Percentiles rank a stretch among this genome's conserved stretches.
These are phyloP conservation scores for Huntiella abstrusa DNA, from an alignment of 2,329 filamentous ascomycete species.

Conservation along the genomic window DNA sequence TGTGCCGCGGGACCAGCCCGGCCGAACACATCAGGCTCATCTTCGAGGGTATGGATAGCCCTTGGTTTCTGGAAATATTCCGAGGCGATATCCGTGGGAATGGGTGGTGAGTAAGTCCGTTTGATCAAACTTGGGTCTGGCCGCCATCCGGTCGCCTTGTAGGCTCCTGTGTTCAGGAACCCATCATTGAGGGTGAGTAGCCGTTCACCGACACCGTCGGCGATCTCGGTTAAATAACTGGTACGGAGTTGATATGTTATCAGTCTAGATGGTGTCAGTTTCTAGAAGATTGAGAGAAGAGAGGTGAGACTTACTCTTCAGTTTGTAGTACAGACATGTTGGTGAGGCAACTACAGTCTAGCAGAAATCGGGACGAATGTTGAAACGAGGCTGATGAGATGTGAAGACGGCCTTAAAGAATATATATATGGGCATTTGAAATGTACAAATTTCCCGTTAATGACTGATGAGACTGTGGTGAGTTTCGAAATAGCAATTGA, in stretches of 20 bases:
- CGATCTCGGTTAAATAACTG: conserved; percentile 60
- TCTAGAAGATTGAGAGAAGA: not conserved
- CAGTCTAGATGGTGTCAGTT: conserved; percentile 31
- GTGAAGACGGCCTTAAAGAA: no score
- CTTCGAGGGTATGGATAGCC: conserved; percentile 44
- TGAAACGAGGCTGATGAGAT: no score
- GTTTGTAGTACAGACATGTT: conserved; percentile 11
- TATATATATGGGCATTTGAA: no score
- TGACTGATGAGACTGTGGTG: no score
- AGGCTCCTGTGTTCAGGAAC: conserved; percentile 61
- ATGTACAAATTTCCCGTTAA: no score
- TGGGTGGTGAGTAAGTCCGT: conserved; percentile 69
- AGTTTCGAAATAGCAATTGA: no score
- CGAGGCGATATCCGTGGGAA: conserved; percentile 62
- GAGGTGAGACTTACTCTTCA: conserved; percentile 8
- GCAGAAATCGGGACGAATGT: not conserved
- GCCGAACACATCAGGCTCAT: conserved; percentile 53
- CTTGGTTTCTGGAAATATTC: conserved; percentile 67
- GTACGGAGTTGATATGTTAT: conserved; percentile 68
- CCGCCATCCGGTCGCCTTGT: conserved; percentile 68
- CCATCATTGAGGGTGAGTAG: conserved; percentile 64
- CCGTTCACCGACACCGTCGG: conserved; percentile 69
- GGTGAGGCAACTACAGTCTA: not conserved
- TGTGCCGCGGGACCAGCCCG: conserved; percentile 51
- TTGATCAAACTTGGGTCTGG: conserved; percentile 57